Evolutionary conservation across 2,329 filamentous ascomycete species (phyloP).

Genomic region (Verticillium longisporum): DNA sequence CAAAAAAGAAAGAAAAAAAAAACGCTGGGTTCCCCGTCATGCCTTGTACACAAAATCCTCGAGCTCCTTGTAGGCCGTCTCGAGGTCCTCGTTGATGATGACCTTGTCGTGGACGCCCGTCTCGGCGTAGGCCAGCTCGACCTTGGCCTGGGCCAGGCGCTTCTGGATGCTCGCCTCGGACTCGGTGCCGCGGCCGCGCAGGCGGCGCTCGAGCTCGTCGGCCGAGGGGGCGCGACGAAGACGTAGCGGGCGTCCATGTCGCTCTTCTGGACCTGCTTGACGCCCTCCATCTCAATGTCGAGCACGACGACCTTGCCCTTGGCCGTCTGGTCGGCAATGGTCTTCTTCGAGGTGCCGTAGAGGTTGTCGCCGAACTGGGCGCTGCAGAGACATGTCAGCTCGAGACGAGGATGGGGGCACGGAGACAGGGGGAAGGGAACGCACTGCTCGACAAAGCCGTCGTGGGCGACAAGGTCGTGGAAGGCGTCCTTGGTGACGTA

Average conservation of each 20-base stretch:
- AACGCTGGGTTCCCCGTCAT: not conserved
- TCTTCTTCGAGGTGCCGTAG: conserved; percentile 78
- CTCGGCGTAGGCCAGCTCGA: conserved; percentile 68
- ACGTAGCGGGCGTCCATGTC: conserved; percentile 71
- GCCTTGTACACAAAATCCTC: conserved; percentile 39
- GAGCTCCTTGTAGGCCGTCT: conserved; percentile 44
- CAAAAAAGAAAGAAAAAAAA: too few species aligned
- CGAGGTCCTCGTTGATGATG: conserved; percentile 35
- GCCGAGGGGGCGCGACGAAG: conserved; percentile 78
- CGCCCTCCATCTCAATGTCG: conserved; percentile 97
- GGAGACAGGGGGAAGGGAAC: not conserved
- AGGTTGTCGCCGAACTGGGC: conserved; percentile 79
- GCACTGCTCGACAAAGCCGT: conserved; percentile 69
- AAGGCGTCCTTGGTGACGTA: conserved; percentile 65
- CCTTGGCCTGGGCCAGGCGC: conserved; percentile 62
- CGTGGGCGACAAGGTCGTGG: conserved; percentile 54
- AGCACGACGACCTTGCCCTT: conserved; percentile 72
- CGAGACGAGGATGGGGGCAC: not conserved
- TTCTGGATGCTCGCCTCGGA: conserved; percentile 64
- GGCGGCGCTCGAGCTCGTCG: conserved; percentile 64
- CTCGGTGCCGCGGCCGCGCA: conserved; percentile 74
- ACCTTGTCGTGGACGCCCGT: conserved; percentile 43
- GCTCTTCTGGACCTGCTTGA: conserved; percentile 84
- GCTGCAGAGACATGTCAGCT: conserved; percentile 23
- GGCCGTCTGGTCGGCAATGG: conserved; percentile 67